Conservation (phyloP, 192 early-diverging fungal species). For the Dispira simplex region DNA sequence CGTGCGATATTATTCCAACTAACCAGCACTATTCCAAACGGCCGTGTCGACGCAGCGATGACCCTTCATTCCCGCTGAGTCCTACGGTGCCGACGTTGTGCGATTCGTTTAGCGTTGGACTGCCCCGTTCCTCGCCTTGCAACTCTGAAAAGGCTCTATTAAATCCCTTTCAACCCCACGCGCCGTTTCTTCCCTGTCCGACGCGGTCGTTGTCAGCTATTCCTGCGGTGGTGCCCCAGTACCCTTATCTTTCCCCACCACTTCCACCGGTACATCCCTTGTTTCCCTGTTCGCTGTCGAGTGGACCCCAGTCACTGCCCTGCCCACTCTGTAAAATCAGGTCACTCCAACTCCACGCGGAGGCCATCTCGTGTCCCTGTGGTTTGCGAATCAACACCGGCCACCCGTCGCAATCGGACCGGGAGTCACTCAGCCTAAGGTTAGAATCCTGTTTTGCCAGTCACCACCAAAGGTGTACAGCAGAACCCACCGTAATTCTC, state of each 20-base stretch:
- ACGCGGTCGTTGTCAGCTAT: not conserved
- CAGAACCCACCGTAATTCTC: not conserved
- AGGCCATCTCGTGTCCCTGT: not conserved
- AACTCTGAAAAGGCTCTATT: not conserved
- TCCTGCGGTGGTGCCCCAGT: not conserved
- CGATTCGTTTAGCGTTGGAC: not conserved
- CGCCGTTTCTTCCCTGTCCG: not conserved
- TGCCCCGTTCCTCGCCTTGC: not conserved
- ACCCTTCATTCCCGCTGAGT: not conserved
- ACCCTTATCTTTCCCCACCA: not conserved
- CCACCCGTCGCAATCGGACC: not conserved
- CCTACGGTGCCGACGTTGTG: not conserved
- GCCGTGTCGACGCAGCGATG: not conserved
- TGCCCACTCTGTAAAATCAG: not conserved
- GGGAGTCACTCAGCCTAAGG: not conserved
- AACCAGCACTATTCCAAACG: not conserved
- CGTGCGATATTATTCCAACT: constrained; percentile 1
- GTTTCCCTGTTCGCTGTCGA: not conserved
- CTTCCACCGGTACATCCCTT: not conserved
- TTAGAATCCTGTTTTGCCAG: not conserved
- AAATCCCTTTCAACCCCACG: not conserved
- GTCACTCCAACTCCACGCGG: not conserved
- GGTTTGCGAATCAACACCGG: not conserved
- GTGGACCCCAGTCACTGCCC: not conserved
- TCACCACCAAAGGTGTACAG: not conserved